Evolutionary conservation across 1,284 basidiomycete genomes (phyloP).

Genomic region (Cutaneotrichosporon cutaneum): DNA sequence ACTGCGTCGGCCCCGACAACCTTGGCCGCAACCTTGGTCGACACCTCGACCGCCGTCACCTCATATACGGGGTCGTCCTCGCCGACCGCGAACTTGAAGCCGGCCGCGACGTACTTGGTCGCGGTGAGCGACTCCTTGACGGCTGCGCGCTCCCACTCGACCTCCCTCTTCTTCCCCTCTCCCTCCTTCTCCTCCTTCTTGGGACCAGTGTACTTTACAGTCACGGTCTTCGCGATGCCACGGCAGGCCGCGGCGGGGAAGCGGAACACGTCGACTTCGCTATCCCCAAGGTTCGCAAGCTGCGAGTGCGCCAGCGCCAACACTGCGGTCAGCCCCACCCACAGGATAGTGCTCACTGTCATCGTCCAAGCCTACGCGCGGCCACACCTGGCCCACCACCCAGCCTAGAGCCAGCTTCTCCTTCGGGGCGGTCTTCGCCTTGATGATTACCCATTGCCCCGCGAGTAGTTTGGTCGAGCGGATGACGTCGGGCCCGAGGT

Average conservation of each 20-base stretch:
- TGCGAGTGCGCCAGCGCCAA: conserved; percentile 29
- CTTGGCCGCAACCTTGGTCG: conserved; percentile 51
- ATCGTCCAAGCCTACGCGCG: conserved; percentile 36
- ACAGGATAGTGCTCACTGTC: conserved; percentile 34
- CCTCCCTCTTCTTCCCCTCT: conserved; percentile 40
- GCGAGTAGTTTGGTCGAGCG: conserved; percentile 43
- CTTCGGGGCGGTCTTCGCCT: background rate
- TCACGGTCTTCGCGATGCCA: conserved; percentile 30
- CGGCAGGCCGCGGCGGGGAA: conserved; percentile 28
- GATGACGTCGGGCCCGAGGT: conserved; percentile 44
- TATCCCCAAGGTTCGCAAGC: conserved; percentile 26
- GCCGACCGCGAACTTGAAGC: conserved; percentile 63
- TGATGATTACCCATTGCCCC: conserved; percentile 45
- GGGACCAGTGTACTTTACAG: conserved; percentile 22
- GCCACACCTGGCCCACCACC: conserved; percentile 43
- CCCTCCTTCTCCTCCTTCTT: conserved; percentile 14
- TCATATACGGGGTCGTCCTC: conserved; percentile 62
- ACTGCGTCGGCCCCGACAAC: conserved; percentile 9
- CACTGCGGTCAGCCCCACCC: conserved; percentile 10
- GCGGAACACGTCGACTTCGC: conserved; percentile 29
- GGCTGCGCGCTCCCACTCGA: conserved; percentile 53
- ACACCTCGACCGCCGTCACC: conserved; percentile 59
- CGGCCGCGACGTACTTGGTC: conserved; percentile 65
- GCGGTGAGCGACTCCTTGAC: conserved; percentile 61
- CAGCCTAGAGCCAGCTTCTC: conserved; percentile 16